Base-by-base conservation (phyloP, 2,329 filamentous ascomycete genomes). In the Phaeosphaeriaceae sp. region DNA sequence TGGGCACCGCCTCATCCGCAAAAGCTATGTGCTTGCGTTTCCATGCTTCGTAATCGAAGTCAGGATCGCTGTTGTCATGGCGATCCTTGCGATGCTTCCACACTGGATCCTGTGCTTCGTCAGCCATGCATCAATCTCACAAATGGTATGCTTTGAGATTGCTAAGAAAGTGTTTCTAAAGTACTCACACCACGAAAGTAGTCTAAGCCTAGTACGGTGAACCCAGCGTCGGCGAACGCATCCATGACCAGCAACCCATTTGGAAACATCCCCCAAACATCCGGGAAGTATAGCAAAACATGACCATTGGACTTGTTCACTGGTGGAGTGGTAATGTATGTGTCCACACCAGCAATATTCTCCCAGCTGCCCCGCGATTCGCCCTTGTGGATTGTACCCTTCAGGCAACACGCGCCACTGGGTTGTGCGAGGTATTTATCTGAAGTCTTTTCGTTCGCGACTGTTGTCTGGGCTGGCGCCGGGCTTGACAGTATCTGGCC, bases 1-100 rank as follows among this genome's bases (percentile, higher is more conserved):
- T 70, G 0, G 82, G 81, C 0, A 83, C 79, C n/a, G 74, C 74
- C 40, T 76, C 77, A 3, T 73, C 66, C 0, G 83, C 81, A 60
- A 80, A 83, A 3, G 66, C 63, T 15, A 66, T 73, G 57, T 85
- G 80, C 68, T 83, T 84, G 27, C 58, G 53, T 55, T 80, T 80
- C 83, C 82, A 85, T 6, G 80, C 82, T 31, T 78, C 78, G 21
- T 77, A 80, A 66, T 84, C 82, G 56, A 85, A 85, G 58, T 68
- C 24, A 3, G 65, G 62, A 9, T 67, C 44, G 11, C 11, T 54
- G 3, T 49, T 59, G 47, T 69, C 65, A 3, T 63, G 52, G 11
- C 60, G 42, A 24, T 69, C 54, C 56, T 67, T 69, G 22, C 77
- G 69, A 55, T 83, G 77, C 44, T 81, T 82, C 65, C 72, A 79